Base-by-base conservation (phyloP, 2,329 filamentous ascomycete genomes). In the Daldinia eschscholtzii region DNA sequence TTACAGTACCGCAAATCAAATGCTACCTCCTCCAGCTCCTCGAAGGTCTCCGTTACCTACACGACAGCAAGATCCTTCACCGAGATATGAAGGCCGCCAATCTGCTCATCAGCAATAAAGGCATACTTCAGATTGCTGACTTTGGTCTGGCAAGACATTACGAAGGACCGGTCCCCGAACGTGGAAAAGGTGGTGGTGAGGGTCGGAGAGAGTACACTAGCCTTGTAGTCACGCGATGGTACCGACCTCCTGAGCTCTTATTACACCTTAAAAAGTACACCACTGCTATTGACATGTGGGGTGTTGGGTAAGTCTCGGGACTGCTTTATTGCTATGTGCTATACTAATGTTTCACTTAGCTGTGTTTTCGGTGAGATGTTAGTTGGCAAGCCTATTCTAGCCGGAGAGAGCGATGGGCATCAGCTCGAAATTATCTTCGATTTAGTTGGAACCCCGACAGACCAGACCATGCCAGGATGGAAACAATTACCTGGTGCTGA, bases 81-180 rank as follows among this genome's bases (percentile, higher is more conserved):
- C 91, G 96, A 78, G 96, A 99, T 77, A 98, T 99, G 94, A 99
- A 99, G 83, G 96, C 96, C 1, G 96, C 96, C 76, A 99, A 99
- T 78, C 86, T 99, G 35, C 88, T 99, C 66, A 99, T 99, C 81
- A 97, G 93, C 82, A 98, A 99, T 80, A 87, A 89, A 62, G 96
- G 96, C 23, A 91, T 97, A 63, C 87, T 99, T 10, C 95, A 98
- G 80, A 98, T 99, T 80, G 96, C 94, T 46, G 96, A 99, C 83
- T 99, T 99, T 76, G 96, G 96, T 74, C 87, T 99, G 37, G 96
- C 96, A 6, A 88, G 96, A 76, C 93, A 97, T 75, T 99, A 97
- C 78, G 94, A 98, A 70, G 96, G 97, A 48, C 86, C 88, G 0
- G 89, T 91, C 4, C 96, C 96, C 2, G 87, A 89, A 64, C 84